These are phyloP conservation scores for Morella rubra DNA, from an alignment of 306 rosid species.

Conservation along the genomic window DNA sequence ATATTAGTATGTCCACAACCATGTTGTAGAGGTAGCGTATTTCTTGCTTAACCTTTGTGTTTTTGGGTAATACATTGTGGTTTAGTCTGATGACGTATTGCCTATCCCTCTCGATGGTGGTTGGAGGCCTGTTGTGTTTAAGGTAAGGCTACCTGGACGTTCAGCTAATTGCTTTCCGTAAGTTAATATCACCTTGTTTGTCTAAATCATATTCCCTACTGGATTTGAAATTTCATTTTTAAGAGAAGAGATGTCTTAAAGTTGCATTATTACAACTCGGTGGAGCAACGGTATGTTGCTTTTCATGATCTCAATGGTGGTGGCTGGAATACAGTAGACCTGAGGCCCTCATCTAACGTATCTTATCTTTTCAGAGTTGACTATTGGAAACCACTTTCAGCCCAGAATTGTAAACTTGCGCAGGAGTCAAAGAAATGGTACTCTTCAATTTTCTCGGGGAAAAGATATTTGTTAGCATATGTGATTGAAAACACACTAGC, in stretches of 20 bases:
- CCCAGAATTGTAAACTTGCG: conserved; percentile 35
- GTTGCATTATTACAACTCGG: not conserved
- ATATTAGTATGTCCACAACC: not conserved
- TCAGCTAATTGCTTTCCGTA: not conserved
- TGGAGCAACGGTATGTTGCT: not conserved
- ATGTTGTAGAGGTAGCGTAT: not conserved
- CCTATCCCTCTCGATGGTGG: not conserved
- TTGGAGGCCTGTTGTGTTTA: not conserved
- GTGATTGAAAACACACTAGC: conserved; percentile 1
- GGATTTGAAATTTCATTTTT: not conserved
- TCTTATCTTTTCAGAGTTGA: conserved; percentile 42
- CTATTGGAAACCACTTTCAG: conserved; percentile 33
- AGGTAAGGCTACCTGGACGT: not conserved
- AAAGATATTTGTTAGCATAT: conserved; percentile 9
- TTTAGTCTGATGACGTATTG: conserved; percentile 1
- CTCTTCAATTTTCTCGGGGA: not conserved
- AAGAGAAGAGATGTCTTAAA: not conserved
- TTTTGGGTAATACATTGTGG: not conserved
- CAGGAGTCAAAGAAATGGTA: conserved; percentile 37
- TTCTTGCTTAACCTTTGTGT: not conserved
- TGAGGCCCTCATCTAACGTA: not conserved
- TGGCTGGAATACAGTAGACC: not conserved
- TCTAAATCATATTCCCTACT: not conserved
- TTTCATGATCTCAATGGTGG: not conserved
- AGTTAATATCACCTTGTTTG: not conserved